phyloP scores from a whole-genome alignment of 2,329 filamentous ascomycete species.

The Teratosphaeria gauchensis region DNA sequence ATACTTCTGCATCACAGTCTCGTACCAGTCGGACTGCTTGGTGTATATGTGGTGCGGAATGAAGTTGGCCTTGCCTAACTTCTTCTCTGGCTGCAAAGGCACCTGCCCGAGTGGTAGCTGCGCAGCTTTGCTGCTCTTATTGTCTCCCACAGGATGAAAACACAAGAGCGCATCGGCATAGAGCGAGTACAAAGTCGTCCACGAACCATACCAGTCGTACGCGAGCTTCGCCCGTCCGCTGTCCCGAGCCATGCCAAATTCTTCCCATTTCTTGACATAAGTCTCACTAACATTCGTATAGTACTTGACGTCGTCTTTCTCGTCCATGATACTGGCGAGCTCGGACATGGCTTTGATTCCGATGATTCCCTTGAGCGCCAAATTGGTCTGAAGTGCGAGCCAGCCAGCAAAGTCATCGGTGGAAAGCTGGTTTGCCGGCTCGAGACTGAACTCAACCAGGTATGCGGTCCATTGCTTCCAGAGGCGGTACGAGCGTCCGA shows the following conservation, averaged over 20 bases:
- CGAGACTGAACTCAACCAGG: conserved; percentile 63
- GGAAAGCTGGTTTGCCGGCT: conserved; percentile 67
- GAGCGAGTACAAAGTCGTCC: conserved; percentile 78
- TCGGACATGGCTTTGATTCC: conserved; percentile 71
- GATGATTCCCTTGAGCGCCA: conserved; percentile 75
- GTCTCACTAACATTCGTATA: conserved; percentile 52
- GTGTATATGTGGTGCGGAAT: conserved; percentile 68
- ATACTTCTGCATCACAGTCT: conserved; percentile 67
- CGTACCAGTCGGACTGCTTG: conserved; percentile 73
- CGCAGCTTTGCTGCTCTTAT: conserved; percentile 17
- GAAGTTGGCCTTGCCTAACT: conserved; percentile 34
- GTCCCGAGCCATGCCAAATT: conserved; percentile 58
- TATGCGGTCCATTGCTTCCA: conserved; percentile 73
- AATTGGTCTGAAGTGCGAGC: conserved; percentile 68
- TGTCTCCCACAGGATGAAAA: conserved; percentile 49
- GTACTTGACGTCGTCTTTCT: conserved; percentile 46
- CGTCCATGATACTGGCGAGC: conserved; percentile 53
- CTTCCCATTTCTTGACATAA: conserved; percentile 66
- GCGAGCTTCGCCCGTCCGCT: conserved; percentile 65
- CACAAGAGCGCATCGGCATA: conserved; percentile 73
- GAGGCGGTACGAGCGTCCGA: conserved; percentile 58
- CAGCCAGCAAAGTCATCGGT: conserved; percentile 80
- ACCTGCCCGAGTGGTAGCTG: neutral
- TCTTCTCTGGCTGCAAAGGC: neutral
- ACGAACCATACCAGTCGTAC: conserved; percentile 71